These are phyloP conservation scores for Parsonsia alboflavescens DNA, from an alignment of 257 asterid genomes.

Conservation along the genomic window DNA sequence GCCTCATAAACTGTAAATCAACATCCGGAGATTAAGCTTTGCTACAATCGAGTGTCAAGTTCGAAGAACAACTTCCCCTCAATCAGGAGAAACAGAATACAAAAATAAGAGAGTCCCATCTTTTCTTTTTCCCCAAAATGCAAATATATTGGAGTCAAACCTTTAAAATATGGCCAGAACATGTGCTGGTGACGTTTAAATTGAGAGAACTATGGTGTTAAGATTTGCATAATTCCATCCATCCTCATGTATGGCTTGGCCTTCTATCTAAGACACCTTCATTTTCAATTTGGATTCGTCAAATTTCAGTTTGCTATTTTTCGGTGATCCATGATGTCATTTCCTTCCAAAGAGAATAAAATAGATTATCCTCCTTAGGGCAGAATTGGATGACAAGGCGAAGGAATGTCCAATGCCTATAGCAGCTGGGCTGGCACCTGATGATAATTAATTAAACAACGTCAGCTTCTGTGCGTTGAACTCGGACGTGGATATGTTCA, in stretches of 20 bases:
- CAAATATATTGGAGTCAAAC: not conserved
- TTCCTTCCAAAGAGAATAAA: not conserved
- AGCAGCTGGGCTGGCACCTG: not conserved
- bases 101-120: not conserved
- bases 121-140: not conserved
- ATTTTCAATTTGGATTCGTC: not conserved
- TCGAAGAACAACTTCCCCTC: not conserved
- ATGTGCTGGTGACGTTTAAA: not conserved
- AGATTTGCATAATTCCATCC: not conserved
- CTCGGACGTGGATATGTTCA: not conserved
- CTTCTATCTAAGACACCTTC: not conserved
- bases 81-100: not conserved
- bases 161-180: not conserved
- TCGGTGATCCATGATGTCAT: not conserved
- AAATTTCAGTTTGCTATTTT: not conserved
- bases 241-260: not conserved
- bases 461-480: not conserved
- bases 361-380: not conserved
- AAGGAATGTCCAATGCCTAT: not conserved
- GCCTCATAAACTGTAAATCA: slow-evolving; percentile 2
- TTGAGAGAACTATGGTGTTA: not conserved
- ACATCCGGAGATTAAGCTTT: not conserved
- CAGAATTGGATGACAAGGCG: not conserved
- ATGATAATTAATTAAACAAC: not conserved
- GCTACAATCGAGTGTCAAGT: slow-evolving; percentile 3